Percentiles rank a stretch among this genome's conserved stretches.
phyloP scores from a whole-genome alignment of 2,329 filamentous ascomycete genomes.

The Herpotrichia juniperi region DNA sequence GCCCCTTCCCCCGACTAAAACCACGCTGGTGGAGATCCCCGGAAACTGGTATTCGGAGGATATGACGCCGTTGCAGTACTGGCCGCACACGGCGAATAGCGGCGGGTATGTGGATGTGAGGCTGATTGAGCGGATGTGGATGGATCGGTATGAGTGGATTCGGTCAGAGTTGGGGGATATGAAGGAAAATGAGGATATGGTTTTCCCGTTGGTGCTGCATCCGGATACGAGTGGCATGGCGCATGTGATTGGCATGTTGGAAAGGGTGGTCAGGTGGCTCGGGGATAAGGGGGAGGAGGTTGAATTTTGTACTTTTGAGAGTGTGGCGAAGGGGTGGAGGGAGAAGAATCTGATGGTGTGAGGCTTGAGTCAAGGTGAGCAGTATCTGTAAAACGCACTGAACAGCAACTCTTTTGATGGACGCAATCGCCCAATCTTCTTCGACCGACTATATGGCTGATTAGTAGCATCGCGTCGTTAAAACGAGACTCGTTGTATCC shows the following conservation, averaged over 20 bases:
- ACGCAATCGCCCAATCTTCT: too few species aligned
- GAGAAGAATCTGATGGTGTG: conserved; percentile 19
- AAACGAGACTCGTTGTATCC: too few species aligned
- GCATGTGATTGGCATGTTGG: conserved; percentile 65
- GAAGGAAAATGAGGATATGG: conserved; percentile 39
- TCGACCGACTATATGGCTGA: too few species aligned
- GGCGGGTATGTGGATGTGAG: conserved; percentile 64
- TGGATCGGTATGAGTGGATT: conserved; percentile 64
- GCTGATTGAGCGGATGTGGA: conserved; percentile 66
- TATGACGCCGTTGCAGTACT: conserved; percentile 57
- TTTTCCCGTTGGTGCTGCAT: conserved; percentile 62
- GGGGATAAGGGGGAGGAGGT: conserved; percentile 53
- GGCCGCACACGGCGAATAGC: conserved; percentile 56
- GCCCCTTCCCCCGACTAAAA: conserved; percentile 24
- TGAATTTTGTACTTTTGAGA: conserved; percentile 53
- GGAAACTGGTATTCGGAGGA: conserved; percentile 60
- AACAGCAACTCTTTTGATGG: too few species aligned
- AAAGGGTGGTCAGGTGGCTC: conserved; percentile 59
- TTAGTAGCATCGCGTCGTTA: too few species aligned
- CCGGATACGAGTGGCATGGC: conserved; percentile 67
- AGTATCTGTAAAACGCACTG: too few species aligned
- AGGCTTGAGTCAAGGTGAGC: background rate
- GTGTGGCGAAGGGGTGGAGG: conserved; percentile 51
- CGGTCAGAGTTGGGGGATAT: conserved; percentile 45
- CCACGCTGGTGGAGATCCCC: conserved; percentile 55